These are phyloP conservation scores for Cucurbita pepo DNA, from an alignment of 306 rosid genomes.

Conservation along the genomic window DNA sequence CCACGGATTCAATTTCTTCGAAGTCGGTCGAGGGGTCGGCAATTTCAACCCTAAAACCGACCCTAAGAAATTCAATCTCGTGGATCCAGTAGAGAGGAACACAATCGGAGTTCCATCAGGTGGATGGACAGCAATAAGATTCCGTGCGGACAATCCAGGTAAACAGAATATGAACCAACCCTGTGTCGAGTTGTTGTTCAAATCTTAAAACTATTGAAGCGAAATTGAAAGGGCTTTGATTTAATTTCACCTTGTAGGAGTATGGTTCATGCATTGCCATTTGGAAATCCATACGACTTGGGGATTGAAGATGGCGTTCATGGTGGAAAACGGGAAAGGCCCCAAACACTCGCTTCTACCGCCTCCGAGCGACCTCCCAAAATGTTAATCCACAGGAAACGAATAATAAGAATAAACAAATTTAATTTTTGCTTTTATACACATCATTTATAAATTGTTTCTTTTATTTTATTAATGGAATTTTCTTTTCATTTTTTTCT, in stretches of 20 bases:
- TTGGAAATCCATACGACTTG: slow-evolving; percentile 83
- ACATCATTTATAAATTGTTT: neutral
- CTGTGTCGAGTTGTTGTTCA: neutral
- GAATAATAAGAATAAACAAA: neutral
- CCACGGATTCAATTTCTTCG: slow-evolving; percentile 77
- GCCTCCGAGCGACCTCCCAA: slow-evolving; percentile 86
- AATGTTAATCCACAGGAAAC: slow-evolving; percentile 23
- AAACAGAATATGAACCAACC: neutral
- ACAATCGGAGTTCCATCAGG: slow-evolving; percentile 65
- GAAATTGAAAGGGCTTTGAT: neutral
- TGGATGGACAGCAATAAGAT: slow-evolving; percentile 78
- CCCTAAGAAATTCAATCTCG: slow-evolving; percentile 41
- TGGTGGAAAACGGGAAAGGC: slow-evolving; percentile 85
- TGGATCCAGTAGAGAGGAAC: slow-evolving; percentile 78
- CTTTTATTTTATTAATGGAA: neutral
- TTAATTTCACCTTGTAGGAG: slow-evolving; percentile 24
- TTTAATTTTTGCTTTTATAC: neutral
- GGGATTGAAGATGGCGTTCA: slow-evolving; percentile 95
- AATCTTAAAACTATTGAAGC: neutral
- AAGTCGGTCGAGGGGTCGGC: slow-evolving; percentile 49
- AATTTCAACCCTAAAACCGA: slow-evolving; percentile 44
- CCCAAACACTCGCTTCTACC: slow-evolving; percentile 48
- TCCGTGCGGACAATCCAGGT: slow-evolving; percentile 88
- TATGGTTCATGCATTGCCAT: slow-evolving; percentile 93
- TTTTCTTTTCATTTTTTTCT: neutral